Evolutionary conservation across 1,139 yeast species (phyloP).

Genomic region (Yamadazyma songkhlaensis): DNA sequence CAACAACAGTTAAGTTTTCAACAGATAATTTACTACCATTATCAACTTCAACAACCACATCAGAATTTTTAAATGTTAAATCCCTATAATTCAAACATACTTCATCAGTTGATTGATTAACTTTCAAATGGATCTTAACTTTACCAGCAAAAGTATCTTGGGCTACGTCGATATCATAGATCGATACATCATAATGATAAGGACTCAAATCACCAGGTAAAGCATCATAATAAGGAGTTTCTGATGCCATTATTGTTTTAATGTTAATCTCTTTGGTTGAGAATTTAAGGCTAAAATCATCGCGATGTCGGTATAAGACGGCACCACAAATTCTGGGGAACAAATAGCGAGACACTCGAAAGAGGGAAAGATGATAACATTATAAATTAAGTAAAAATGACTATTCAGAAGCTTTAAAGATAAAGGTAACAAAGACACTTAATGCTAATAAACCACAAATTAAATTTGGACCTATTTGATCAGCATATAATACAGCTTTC

Average conservation of each 20-base stretch:
- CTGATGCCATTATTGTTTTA: too few relatives aligned
- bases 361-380: too few relatives aligned
- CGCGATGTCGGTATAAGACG: too few relatives aligned
- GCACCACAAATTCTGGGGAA: too few relatives aligned
- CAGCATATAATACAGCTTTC: conserved; percentile 82
- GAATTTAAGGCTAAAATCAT: too few relatives aligned
- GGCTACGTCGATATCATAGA: conserved; percentile 32
- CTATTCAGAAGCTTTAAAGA: conserved; percentile 36
- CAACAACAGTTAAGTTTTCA: conserved; percentile 18
- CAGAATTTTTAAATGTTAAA: conserved; percentile 21
- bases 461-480: conserved; percentile 80
- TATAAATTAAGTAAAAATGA: not conserved
- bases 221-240: conserved; percentile 32
- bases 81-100: conserved; percentile 44
- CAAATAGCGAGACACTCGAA: too few relatives aligned
- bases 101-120: conserved; percentile 29
- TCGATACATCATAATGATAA: conserved; percentile 39
- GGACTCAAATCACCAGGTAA: conserved; percentile 45
- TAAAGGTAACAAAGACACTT: conserved; percentile 71
- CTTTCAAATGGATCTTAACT: conserved; percentile 37
- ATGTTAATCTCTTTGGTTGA: too few relatives aligned
- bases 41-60: conserved; percentile 11
- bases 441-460: conserved; percentile 73
- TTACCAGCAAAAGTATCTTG: conserved; percentile 39
- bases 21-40: conserved; percentile 11